Evolutionary conservation across 2,329 filamentous ascomycete species (phyloP).

Genomic region (Trichoderma pleuroti): DNA sequence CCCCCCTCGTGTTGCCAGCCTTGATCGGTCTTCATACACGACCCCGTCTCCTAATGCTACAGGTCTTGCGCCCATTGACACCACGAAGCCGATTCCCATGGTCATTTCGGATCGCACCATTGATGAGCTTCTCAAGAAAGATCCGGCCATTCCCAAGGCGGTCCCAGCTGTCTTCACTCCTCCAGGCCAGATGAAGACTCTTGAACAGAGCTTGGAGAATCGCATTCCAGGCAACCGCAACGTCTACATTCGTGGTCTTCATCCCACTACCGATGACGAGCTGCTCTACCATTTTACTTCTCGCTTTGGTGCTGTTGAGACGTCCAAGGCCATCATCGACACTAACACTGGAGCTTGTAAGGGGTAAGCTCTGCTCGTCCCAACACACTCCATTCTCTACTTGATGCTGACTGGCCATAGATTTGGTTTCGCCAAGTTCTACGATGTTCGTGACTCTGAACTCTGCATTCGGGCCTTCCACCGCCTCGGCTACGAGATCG

Average conservation of each 20-base stretch:
- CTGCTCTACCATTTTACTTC: conserved; percentile 77
- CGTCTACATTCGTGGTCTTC: conserved; percentile 94
- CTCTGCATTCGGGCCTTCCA: conserved; percentile 96
- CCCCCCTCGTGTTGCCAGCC: conserved; percentile 53
- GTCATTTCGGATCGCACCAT: conserved; percentile 49
- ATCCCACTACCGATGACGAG: conserved; percentile 92
- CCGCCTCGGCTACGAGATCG: conserved; percentile 92
- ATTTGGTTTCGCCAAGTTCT: conserved; percentile 97
- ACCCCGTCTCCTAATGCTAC: conserved; percentile 64
- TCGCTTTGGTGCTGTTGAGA: conserved; percentile 90
- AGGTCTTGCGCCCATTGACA: conserved; percentile 39
- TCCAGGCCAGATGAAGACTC: conserved; percentile 78
- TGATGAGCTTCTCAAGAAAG: conserved; percentile 65
- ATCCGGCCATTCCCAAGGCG: conserved; percentile 80
- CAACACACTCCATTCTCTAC: neutral
- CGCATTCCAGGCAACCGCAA: conserved; percentile 89
- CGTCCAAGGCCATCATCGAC: conserved; percentile 98
- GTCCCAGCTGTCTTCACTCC: conserved; percentile 88
- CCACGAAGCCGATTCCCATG: conserved; percentile 40
- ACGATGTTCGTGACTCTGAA: conserved; percentile 81
- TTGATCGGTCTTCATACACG: conserved; percentile 63
- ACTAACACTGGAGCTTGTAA: conserved; percentile 91
- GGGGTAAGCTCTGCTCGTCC: conserved; percentile 58
- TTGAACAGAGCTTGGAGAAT: conserved; percentile 93
- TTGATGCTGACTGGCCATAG: conserved; percentile 44